A percentile compares a stretch with the other conserved stretches of the same genome.
These are phyloP conservation scores for Mycena metata DNA, from an alignment of 768 basidiomycete genomes.

Conservation along the genomic window DNA sequence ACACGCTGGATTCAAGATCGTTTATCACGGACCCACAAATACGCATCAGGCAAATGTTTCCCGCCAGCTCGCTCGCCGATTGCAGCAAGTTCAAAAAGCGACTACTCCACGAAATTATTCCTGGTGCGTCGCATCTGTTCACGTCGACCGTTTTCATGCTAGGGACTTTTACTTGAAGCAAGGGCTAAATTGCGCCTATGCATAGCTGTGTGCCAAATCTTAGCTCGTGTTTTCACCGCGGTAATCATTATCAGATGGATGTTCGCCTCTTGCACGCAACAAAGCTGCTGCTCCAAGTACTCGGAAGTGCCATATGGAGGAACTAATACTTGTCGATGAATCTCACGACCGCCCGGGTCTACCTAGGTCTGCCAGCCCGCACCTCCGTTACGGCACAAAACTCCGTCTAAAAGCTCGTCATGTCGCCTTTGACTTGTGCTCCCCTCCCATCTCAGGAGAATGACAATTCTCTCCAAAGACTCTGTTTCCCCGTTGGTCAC, in stretches of 20 bases:
- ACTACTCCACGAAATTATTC: not conserved
- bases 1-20: not conserved
- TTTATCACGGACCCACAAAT: conserved; percentile 1
- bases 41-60: too few species aligned
- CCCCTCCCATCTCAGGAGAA: not conserved
- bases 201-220: too few species aligned
- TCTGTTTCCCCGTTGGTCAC: conserved; percentile 8
- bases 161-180: not conserved
- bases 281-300: conserved; percentile 12
- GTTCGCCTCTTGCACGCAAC: not conserved
- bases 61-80: too few species aligned
- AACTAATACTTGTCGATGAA: not conserved
- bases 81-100: not conserved
- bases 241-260: not conserved
- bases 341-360: not conserved
- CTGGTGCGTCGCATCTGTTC: not conserved
- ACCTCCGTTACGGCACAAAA: conserved; percentile 1
- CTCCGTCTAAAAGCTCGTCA: too few species aligned
- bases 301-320: conserved; percentile 19
- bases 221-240: not conserved
- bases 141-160: not conserved
- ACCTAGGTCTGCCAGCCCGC: too few species aligned
- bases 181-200: not conserved
- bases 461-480: not conserved
- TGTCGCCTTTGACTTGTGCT: too few species aligned